These are phyloP conservation scores for Physcomitrellopsis africana DNA, from an alignment of 225 moss, liverwort and hornwort genomes.

Conservation along the genomic window DNA sequence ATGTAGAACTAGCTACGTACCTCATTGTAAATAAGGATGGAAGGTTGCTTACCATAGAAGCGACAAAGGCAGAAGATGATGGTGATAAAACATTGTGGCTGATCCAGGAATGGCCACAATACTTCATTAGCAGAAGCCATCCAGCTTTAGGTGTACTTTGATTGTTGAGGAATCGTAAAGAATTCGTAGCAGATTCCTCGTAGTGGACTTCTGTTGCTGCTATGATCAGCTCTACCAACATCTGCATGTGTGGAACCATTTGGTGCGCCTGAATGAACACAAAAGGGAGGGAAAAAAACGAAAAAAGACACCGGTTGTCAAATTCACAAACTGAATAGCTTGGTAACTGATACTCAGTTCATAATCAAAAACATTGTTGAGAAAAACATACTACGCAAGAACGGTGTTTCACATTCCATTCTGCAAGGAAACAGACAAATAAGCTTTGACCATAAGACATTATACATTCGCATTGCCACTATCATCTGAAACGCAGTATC, in stretches of 20 bases:
- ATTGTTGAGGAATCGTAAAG: constrained; percentile 52
- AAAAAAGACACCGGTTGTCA: constrained; percentile 10
- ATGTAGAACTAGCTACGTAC: too few relatives aligned
- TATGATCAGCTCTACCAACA: constrained; percentile 68
- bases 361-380: not conserved
- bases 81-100: constrained; percentile 44
- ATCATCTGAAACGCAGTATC: constrained; percentile 1
- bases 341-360: not conserved
- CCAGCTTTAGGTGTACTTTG: constrained; percentile 28
- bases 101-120: constrained; percentile 67
- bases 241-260: constrained; percentile 61
- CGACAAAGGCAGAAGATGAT: constrained; percentile 64
- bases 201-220: constrained; percentile 84
- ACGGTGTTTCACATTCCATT: constrained; percentile 57
- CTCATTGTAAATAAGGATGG: not conserved
- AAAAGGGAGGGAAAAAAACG: not conserved
- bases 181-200: constrained; percentile 64
- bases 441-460: not conserved
- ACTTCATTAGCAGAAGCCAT: constrained; percentile 55
- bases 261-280: constrained; percentile 56
- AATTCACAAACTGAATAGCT: not conserved
- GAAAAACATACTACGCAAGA: constrained; percentile 3
- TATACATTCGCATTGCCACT: not conserved
- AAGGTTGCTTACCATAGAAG: constrained; percentile 60
- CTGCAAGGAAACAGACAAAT: constrained; percentile 38